A percentile compares a stretch with the other conserved stretches of the same genome.
These are phyloP conservation scores for Nicotiana attenuata DNA, from an alignment of 257 asterid genomes.

Conservation along the genomic window DNA sequence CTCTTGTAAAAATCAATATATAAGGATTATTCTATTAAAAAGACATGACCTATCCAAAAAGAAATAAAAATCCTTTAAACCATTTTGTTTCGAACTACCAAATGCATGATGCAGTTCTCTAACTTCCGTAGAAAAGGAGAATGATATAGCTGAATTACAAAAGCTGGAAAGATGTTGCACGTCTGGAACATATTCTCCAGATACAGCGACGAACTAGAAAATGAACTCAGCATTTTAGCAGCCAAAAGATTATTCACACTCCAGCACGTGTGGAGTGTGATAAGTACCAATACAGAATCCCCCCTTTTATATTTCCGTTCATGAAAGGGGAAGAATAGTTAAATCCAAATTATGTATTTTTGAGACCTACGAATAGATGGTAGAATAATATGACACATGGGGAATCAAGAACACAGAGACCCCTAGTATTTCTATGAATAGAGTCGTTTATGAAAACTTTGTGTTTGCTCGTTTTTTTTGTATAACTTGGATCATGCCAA, in stretches of 20 bases:
- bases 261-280: background rate
- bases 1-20: background rate
- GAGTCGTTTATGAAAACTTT: too few relatives aligned
- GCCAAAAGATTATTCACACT: background rate
- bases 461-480: too few relatives aligned
- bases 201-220: background rate
- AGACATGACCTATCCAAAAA: background rate
- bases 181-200: background rate
- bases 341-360: constrained; percentile 9
- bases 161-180: background rate
- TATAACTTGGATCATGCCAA: too few relatives aligned
- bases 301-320: constrained; percentile 2
- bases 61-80: background rate
- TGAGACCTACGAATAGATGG: too few relatives aligned
- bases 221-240: background rate
- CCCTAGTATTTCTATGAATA: too few relatives aligned
- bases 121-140: background rate
- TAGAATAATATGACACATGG: too few relatives aligned
- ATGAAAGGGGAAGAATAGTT: background rate
- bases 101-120: background rate
- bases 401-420: too few relatives aligned
- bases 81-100: background rate
- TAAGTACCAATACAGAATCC: background rate
- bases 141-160: background rate
- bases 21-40: background rate